Conservation (phyloP, 352 stramenopile species). For the Globisporangium canariense region DNA sequence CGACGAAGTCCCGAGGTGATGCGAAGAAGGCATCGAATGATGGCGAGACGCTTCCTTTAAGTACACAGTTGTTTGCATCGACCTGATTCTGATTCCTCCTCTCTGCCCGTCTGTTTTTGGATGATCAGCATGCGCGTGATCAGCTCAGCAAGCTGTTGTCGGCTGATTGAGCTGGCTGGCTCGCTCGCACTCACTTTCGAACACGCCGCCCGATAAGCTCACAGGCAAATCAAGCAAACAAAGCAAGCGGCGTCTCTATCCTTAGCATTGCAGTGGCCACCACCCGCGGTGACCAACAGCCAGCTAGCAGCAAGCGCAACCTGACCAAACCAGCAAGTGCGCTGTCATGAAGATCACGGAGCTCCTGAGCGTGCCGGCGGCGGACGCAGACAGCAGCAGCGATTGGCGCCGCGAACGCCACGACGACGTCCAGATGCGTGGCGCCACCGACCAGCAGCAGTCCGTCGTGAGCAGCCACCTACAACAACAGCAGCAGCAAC, state of each 20-base stretch:
- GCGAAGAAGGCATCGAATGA: not conserved
- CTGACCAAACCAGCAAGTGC: not conserved
- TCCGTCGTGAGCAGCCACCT: not conserved
- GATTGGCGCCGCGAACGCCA: not conserved
- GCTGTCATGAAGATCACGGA: constrained; percentile 35
- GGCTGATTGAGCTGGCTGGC: not conserved
- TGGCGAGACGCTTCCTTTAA: not conserved
- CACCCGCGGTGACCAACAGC: too few relatives aligned
- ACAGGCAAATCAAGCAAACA: not conserved
- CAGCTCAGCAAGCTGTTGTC: not conserved
- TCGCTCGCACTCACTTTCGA: not conserved
- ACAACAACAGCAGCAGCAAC: not conserved
- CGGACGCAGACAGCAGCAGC: not conserved
- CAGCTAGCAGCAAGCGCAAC: too few relatives aligned
- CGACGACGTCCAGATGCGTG: constrained; percentile 3
- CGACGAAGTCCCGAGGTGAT: not conserved
- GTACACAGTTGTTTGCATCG: not conserved
- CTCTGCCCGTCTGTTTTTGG: not conserved
- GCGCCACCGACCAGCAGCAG: not conserved
- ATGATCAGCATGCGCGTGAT: not conserved
- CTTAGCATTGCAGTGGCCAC: too few relatives aligned
- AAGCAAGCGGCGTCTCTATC: not conserved
- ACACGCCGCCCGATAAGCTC: not conserved
- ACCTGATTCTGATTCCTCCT: not conserved
- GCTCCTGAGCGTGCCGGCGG: constrained; percentile 26